Conservation (phyloP, 495 filamentous ascomycete species). For the Parathielavia appendiculata region DNA sequence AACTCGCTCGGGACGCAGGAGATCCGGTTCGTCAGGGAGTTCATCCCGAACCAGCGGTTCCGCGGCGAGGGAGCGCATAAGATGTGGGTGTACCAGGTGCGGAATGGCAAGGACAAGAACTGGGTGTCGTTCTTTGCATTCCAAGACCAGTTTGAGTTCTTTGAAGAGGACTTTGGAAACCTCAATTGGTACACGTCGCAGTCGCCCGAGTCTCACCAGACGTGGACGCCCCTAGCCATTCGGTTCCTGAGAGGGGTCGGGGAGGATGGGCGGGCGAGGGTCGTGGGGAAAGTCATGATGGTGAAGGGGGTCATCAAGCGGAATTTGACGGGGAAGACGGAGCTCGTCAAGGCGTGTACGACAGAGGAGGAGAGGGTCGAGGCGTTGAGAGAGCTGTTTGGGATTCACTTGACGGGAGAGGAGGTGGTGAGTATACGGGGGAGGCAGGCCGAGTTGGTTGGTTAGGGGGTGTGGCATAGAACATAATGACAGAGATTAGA, state of each 20-base stretch:
- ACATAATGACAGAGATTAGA: neutral
- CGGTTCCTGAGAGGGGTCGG: slow-evolving; percentile 48
- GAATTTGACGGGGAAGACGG: slow-evolving; percentile 54
- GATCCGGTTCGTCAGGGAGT: slow-evolving; percentile 44
- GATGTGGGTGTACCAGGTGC: slow-evolving; percentile 61
- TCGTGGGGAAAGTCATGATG: slow-evolving; percentile 59
- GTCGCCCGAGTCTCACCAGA: slow-evolving; percentile 45
- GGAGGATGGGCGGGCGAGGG: slow-evolving; percentile 28
- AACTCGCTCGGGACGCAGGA: slow-evolving; percentile 47
- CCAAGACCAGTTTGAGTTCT: slow-evolving; percentile 52
- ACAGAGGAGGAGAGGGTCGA: slow-evolving; percentile 48
- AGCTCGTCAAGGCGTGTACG: slow-evolving; percentile 44
- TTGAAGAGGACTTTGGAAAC: slow-evolving; percentile 55
- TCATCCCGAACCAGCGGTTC: slow-evolving; percentile 44
- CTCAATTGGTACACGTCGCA: slow-evolving; percentile 53
- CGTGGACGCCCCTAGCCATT: slow-evolving; percentile 47
- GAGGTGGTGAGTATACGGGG: slow-evolving; percentile 50
- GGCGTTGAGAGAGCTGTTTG: slow-evolving; percentile 53
- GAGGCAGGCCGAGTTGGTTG: slow-evolving; percentile 41
- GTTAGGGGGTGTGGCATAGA: neutral
- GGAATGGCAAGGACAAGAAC: slow-evolving; percentile 36
- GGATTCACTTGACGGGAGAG: slow-evolving; percentile 47
- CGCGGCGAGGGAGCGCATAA: slow-evolving; percentile 35
- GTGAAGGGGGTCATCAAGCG: slow-evolving; percentile 51
- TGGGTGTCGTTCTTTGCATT: slow-evolving; percentile 61